phyloP scores from a whole-genome alignment of 192 early-diverging fungal genomes.

The Allomyces arbusculus region DNA sequence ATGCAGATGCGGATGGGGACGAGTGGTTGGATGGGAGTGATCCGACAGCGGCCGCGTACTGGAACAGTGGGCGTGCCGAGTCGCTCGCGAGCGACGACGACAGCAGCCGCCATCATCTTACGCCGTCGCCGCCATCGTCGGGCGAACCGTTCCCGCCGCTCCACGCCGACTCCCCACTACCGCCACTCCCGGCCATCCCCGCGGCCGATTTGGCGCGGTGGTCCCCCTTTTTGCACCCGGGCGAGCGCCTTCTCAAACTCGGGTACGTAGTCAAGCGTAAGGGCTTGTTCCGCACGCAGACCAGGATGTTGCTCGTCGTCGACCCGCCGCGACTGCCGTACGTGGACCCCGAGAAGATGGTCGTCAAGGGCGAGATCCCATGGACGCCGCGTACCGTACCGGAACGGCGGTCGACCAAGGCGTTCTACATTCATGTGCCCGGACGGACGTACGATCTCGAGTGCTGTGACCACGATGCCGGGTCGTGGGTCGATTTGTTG shows the following conservation, averaged over 20 bases:
- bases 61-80: not conserved
- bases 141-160: conserved; percentile 5
- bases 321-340: conserved; percentile 44
- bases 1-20: not conserved
- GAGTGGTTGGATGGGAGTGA: not conserved
- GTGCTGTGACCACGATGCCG: conserved; percentile 8
- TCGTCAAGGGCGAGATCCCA: conserved; percentile 33
- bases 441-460: conserved; percentile 15
- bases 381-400: conserved; percentile 32
- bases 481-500: conserved; percentile 9
- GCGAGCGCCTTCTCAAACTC: conserved; percentile 37
- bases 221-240: conserved; percentile 17
- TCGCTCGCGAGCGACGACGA: not conserved
- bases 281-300: conserved; percentile 27
- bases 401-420: conserved; percentile 34
- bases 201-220: conserved; percentile 7
- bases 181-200: conserved; percentile 5
- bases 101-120: not conserved
- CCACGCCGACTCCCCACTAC: not conserved
- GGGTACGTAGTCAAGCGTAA: conserved; percentile 35
- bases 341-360: conserved; percentile 33
- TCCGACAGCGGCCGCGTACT: not conserved
- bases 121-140: conserved; percentile 10
- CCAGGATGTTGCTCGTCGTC: conserved; percentile 40
- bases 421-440: conserved; percentile 38